Evolutionary conservation across 108 stramenopile species (phyloP).

Genomic region (Conticribra guillardii): DNA sequence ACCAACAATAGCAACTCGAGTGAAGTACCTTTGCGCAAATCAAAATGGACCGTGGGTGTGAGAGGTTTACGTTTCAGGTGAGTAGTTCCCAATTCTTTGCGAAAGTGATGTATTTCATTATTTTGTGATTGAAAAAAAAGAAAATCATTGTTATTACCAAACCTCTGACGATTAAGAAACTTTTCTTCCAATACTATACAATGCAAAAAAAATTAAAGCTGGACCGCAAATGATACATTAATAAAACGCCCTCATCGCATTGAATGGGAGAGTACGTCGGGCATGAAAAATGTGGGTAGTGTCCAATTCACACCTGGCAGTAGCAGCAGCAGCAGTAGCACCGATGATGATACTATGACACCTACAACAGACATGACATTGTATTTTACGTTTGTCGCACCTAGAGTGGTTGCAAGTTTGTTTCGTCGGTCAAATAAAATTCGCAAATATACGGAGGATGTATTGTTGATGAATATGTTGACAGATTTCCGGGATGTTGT

Average conservation of each 20-base stretch:
- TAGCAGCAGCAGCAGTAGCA: background rate
- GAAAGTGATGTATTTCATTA: too few species aligned
- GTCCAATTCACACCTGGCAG: slow-evolving; percentile 43
- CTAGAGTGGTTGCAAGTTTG: slow-evolving; percentile 56
- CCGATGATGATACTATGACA: too few species aligned
- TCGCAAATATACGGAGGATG: slow-evolving; percentile 61
- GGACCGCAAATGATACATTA: slow-evolving; percentile 58
- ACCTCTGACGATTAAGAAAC: too few species aligned
- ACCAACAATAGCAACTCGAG: background rate
- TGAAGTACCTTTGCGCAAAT: slow-evolving; percentile 36
- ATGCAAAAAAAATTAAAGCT: slow-evolving; percentile 31
- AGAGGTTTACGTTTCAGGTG: slow-evolving; percentile 63
- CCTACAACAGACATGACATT: slow-evolving; percentile 63
- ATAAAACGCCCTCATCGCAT: slow-evolving; percentile 63
- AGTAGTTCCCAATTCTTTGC: too few species aligned
- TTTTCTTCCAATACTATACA: too few species aligned
- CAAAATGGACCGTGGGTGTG: slow-evolving; percentile 74
- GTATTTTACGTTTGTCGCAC: slow-evolving; percentile 63
- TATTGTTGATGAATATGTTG: slow-evolving; percentile 65
- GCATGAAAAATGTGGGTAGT: slow-evolving; percentile 70
- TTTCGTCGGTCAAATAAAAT: slow-evolving; percentile 58
- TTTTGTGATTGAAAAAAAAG: too few species aligned
- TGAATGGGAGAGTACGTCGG: slow-evolving; percentile 75
- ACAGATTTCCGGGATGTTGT: slow-evolving; percentile 72
- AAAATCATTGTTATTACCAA: too few species aligned